Conservation (phyloP, 768 basidiomycete species). For the Trametes cingulata region DNA sequence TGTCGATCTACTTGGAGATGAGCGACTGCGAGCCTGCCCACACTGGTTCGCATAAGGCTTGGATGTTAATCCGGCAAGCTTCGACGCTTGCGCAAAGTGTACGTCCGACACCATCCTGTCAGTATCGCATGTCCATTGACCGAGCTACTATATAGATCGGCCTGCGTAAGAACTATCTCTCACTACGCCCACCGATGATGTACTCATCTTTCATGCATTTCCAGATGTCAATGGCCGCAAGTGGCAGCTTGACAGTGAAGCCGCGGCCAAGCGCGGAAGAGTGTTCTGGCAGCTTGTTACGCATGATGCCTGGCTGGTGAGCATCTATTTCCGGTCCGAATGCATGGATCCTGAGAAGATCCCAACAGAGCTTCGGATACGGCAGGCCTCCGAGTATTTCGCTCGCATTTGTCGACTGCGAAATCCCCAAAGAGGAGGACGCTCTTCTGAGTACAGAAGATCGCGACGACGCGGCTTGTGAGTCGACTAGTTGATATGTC, state of each 20-base stretch:
- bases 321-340: too few relatives aligned
- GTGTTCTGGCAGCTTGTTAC: conserved; percentile 70
- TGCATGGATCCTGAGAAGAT: too few relatives aligned
- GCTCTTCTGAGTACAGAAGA: conserved; percentile 32
- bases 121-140: conserved; percentile 31
- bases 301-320: conserved; percentile 62
- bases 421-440: conserved; percentile 46
- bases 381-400: conserved; percentile 62
- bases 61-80: conserved; percentile 57
- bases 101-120: conserved; percentile 27
- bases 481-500: conserved; percentile 27
- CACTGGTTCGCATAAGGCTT: conserved; percentile 48
- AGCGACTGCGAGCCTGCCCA: conserved; percentile 48
- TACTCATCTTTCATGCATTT: neutral
- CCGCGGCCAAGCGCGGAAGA: conserved; percentile 50
- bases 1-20: conserved; percentile 53
- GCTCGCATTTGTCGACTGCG: conserved; percentile 53
- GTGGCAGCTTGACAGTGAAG: conserved; percentile 58
- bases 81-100: conserved; percentile 62
- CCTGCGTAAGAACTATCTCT: conserved; percentile 23
- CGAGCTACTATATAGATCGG: conserved; percentile 45
- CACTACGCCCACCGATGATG: neutral
- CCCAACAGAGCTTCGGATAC: conserved; percentile 66
- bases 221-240: conserved; percentile 60
- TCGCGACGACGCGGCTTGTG: conserved; percentile 45